These are phyloP conservation scores for Cladosporium phlei DNA, from an alignment of 2,329 filamentous ascomycete genomes.

Conservation along the genomic window DNA sequence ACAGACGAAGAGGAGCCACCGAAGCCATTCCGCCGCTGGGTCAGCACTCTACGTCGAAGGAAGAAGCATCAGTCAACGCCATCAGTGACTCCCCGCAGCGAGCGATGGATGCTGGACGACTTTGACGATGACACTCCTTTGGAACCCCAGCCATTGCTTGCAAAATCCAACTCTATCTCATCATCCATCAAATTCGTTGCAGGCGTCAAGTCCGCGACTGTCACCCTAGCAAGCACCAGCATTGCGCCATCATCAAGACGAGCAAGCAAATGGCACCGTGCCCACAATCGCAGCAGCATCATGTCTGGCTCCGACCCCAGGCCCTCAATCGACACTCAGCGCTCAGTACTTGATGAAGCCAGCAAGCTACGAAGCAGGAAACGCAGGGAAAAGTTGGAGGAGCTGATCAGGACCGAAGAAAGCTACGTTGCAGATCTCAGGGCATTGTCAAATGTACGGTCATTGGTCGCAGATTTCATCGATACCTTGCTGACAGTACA, in stretches of 20 bases:
- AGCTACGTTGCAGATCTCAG: constrained; percentile 83
- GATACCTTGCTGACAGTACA: constrained; percentile 17
- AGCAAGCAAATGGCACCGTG: constrained; percentile 53
- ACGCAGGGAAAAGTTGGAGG: constrained; percentile 74
- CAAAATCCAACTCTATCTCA: constrained; percentile 53
- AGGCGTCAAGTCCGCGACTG: constrained; percentile 74
- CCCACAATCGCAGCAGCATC: constrained; percentile 54
- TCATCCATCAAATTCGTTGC: constrained; percentile 76
- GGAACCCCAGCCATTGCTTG: constrained; percentile 26
- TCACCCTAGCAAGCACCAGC: constrained; percentile 71
- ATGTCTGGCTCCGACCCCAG: constrained; percentile 64
- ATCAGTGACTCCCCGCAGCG: constrained; percentile 32
- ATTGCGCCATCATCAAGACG: constrained; percentile 58
- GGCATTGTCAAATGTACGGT: constrained; percentile 78
- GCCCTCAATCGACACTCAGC: constrained; percentile 54
- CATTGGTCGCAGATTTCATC: not conserved
- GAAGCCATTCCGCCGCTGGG: constrained; percentile 68
- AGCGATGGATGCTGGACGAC: constrained; percentile 36
- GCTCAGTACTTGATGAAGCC: constrained; percentile 57
- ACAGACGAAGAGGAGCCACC: not conserved
- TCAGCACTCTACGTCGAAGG: constrained; percentile 62
- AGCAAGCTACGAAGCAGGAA: constrained; percentile 69
- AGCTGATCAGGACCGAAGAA: constrained; percentile 80
- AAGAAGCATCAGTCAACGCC: constrained; percentile 42
- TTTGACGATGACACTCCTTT: constrained; percentile 22